A percentile compares a stretch with the other conserved stretches of the same genome.
These are phyloP conservation scores for Colletotrichum tofieldiae DNA, from an alignment of 2,329 filamentous ascomycete genomes.

Conservation along the genomic window DNA sequence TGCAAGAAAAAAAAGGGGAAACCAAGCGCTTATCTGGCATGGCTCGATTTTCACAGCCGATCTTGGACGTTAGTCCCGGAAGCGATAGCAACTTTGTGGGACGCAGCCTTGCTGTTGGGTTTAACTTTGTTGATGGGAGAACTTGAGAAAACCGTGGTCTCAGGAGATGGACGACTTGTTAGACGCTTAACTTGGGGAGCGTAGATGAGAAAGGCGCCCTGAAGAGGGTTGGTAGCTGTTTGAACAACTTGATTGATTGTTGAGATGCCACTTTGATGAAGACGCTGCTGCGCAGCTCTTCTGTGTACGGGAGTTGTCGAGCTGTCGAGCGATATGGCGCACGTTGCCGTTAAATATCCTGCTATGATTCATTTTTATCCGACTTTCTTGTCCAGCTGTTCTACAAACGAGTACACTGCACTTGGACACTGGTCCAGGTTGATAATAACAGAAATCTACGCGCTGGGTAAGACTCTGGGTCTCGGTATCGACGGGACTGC, in stretches of 20 bases:
- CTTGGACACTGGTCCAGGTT: not conserved
- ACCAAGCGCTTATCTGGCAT: too few species aligned
- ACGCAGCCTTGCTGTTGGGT: not conserved
- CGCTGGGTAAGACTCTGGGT: not conserved
- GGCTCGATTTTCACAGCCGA: too few species aligned
- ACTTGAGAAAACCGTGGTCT: not conserved
- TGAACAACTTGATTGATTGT: not conserved
- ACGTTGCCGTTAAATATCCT: not conserved
- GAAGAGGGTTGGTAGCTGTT: not conserved
- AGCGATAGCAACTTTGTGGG: not conserved
- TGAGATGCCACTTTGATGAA: not conserved
- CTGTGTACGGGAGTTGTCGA: not conserved
- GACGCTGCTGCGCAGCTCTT: not conserved
- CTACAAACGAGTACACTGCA: not conserved
- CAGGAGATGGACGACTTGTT: not conserved
- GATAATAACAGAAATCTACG: not conserved
- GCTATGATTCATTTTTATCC: too few species aligned
- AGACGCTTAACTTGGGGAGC: not conserved
- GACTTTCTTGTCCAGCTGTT: too few species aligned
- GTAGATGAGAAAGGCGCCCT: not conserved
- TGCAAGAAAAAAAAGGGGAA: too few species aligned
- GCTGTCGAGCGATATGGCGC: not conserved
- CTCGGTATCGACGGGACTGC: conserved; percentile 5
- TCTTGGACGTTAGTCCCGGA: too few species aligned
- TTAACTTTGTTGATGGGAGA: not conserved